Evolutionary conservation across 2,329 filamentous ascomycete genomes (phyloP), one percentile per base, ranked within the genome.

Genomic region (Zalaria sp.): DNA sequence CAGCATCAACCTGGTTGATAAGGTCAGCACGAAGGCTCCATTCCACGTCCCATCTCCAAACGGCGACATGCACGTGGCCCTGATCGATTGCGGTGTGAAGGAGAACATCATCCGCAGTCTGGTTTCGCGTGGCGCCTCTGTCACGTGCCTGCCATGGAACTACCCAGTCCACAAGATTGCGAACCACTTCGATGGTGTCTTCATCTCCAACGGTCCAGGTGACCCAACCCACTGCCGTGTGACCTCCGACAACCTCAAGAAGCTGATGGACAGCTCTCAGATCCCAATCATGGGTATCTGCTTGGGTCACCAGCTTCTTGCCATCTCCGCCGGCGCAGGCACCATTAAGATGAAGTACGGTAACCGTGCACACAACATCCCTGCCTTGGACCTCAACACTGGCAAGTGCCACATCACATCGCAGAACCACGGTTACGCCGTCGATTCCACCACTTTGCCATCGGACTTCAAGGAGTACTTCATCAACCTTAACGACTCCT

Each of bases 281-380:
- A 75, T 94, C 29, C 91, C 91, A 45, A 80, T 98, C 65, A 93
- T 98, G 79, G 91, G 91, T 55, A 96, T 98, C 59, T 98, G 91
- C 62, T 77, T 98, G 51, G 91, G 91, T 50, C 91, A 98, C 67
- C 91, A 98, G 72, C 79, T 98, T 41, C 73, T 98, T 44, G 89
- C 88, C 49, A 76, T 95, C 52, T 87, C 91, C 38, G 75, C 83
- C 45, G 91, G 91, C 49, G 91, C 85, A 42, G 75, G 78, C 55
- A 96, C 91, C 47, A 81, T 93, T 68, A 96, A 96, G 77, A 78
- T 98, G 66, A 96, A 96, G 77, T 98, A 95, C 64, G 91, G 91
- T 58, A 98, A 98, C 75, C 83, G 91, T 53, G 91, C 88, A 11
- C 91, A 96, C 73, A 98, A 98, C 73, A 96, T 96, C 55, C 91